Percentiles rank a stretch among this genome's conserved stretches.
phyloP scores from a whole-genome alignment of 1,284 basidiomycete genomes.

The Ganoderma lucidum region DNA sequence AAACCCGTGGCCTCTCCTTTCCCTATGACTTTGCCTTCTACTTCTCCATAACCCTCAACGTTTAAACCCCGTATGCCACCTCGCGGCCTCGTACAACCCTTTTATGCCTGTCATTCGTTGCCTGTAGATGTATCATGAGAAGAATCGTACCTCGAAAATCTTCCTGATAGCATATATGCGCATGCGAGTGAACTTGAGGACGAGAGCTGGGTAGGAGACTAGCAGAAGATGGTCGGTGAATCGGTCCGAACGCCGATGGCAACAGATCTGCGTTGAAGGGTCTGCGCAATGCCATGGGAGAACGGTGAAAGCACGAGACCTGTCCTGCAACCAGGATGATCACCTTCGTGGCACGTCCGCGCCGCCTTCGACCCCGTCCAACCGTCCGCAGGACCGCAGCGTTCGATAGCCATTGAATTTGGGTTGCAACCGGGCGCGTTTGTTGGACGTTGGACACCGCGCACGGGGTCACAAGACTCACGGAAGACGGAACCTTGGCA shows the following conservation, averaged over 20 bases:
- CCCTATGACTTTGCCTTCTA: background rate
- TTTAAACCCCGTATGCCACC: background rate
- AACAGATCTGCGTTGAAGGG: background rate
- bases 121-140: background rate
- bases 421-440: background rate
- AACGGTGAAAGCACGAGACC: no score
- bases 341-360: background rate
- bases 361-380: background rate
- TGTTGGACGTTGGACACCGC: background rate
- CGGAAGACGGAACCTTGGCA: constrained; percentile 4
- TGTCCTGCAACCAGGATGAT: background rate
- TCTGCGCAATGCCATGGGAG: background rate
- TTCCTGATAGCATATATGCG: background rate
- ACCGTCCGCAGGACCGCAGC: background rate
- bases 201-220: background rate
- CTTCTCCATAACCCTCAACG: background rate
- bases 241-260: background rate
- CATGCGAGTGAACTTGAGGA: background rate
- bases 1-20: background rate
- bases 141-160: background rate
- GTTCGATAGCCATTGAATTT: background rate
- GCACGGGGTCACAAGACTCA: background rate
- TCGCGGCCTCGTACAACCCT: background rate
- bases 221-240: background rate
- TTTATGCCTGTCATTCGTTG: background rate